Evolutionary conservation across 176 grass and related monocot species (phyloP), one percentile per base, ranked within the genome.

Genomic region (Hyparrhenia diplandra): DNA sequence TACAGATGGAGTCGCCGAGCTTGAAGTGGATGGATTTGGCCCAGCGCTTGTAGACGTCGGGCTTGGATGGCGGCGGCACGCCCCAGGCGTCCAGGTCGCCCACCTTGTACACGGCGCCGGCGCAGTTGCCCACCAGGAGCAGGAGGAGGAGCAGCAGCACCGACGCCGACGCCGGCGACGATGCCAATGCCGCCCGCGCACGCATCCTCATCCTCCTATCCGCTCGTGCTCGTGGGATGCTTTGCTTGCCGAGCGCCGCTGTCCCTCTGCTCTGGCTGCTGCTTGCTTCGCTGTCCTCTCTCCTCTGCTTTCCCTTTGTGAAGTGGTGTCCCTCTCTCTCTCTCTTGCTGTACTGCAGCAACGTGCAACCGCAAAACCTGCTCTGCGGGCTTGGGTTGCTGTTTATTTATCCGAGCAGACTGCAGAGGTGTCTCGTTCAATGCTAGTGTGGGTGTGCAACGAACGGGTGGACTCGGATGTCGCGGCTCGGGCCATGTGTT

Each of bases 71-170:
- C 29, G 92, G 92, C 61, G 95, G 95, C 12, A 84, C 47, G 1
- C 81, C 95, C 95, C 95, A 98, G 64, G 88, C 86, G 62, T 98
- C 81, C 17, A 91, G 88, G 64, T 92, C 90, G 35, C 95, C 95
- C 27, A 98, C 95, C 81, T 88, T 94, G 88, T 94, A 91, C 88
- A 90, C 84, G 46, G 83, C 54, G 64, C 84, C 74, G 46, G 69
- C 68, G 85, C 87, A 74, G 23, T 51, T 75, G 43, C 43, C 30
- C 17, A 41, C 61, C 8, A 87, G 79, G 5, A 89, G 64, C 2
- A 58, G 54, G 52, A 57, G 57, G 9, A 25, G 57, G 2, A 89
- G 64, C 2, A 85, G 45, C 5, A 49, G 21, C 51, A 28, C 40
- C 62, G 10, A 42, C 25, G 61, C 66, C 6, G 66, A 54, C 65